Evolutionary conservation across 495 filamentous ascomycete genomes (phyloP), one percentile per base, ranked within the genome.

Genomic region (Hyaloscypha hepaticicola): DNA sequence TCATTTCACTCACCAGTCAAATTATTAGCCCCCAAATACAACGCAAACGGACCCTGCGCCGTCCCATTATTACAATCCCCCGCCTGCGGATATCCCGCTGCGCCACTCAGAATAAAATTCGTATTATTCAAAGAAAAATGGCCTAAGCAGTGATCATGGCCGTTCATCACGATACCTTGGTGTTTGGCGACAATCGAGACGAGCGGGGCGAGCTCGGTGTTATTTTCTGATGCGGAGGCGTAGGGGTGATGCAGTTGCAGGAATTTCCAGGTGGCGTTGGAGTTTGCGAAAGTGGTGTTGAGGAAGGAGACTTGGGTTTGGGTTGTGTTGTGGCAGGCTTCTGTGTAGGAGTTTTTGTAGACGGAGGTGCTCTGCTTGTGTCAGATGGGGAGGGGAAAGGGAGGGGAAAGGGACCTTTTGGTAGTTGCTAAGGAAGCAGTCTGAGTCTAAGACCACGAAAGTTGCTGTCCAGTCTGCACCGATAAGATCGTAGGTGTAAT

Each of bases 21-120:
- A 53, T 48, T 29, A 27, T 61, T 61, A 14, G 59, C 59, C 6
- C 59, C 59, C 4, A 61, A 24, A 24, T 29, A 61, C 25, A 50
- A 14, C 25, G 59, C 59, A 33, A 28, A 61, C 19, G 59, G 59
- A 5, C 59, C 59, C 12, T 28, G 59, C 12, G 59, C 24, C 31
- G 50, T 29, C 3, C 59, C 59, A 33, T 61, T 61, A 26, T 61
- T 61, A 22, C 59, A 61, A 50, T 61, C 59, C 1, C 59, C 59
- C 3, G 41, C 45, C 28, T 61, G 59, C 21, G 59, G 59, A 50
- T 61, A 61, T 28, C 59, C 59, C 3, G 59, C 59, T 5, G 59
- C 59, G 5, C 59, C 59, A 33, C 59, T 61, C 25, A 61, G 27
- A 16, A 61, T 61, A 27, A 61, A 61, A 33, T 61, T 61, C 41